Base-by-base conservation (phyloP, 1,284 basidiomycete genomes). In the Tilletia caries region DNA sequence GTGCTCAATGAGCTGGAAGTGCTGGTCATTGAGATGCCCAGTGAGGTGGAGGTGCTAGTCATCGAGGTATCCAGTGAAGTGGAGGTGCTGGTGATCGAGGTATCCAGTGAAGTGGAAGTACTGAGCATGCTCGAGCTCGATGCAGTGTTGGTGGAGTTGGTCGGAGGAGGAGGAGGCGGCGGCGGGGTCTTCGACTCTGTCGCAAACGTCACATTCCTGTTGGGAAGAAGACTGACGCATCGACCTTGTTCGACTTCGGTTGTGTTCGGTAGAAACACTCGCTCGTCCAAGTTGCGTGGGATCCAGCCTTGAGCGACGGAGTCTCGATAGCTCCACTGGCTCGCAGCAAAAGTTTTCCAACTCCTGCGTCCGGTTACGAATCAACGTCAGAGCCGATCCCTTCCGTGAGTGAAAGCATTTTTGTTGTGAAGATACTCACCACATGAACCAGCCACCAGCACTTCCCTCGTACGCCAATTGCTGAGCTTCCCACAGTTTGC, bases 271-370 rank as follows among this genome's bases (percentile, higher is more conserved):
- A 4, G 3, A 37, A 68, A 71, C 3, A 37, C 60, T 18, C 64
- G 32, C 13, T 66, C 64, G 52, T 25, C 65, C 34, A 67, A 60
- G 58, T 70, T 66, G 25, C 25, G 32, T 23, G 71, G 68, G 67
- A 72, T 72, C 71, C 71, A 72, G 48, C 68, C 69, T 62, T 66
- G 65, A 12, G 32, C 52, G 6, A 70, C 25, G 4, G 71, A 65
- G 25, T 25, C 71, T 34, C 70, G 18, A 66, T 68, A 72, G 62
- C 44, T 52, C 71, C 71, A 72, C 23, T 60, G 58, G 12, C 25
- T 27, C 15, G 32, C 46, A 27, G 64, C 34, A 13, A 44, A 65
- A 4, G 70, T 67, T 43, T 72, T 72, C 71, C 71, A 72, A 54
- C 34, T 72, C 68, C 68, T 50, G 15, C 37, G 37, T 41, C 15